A percentile compares a stretch with the other conserved stretches of the same genome.
These are phyloP conservation scores for Oryza meyeriana DNA, from an alignment of 176 grass and related monocot species.

Conservation along the genomic window DNA sequence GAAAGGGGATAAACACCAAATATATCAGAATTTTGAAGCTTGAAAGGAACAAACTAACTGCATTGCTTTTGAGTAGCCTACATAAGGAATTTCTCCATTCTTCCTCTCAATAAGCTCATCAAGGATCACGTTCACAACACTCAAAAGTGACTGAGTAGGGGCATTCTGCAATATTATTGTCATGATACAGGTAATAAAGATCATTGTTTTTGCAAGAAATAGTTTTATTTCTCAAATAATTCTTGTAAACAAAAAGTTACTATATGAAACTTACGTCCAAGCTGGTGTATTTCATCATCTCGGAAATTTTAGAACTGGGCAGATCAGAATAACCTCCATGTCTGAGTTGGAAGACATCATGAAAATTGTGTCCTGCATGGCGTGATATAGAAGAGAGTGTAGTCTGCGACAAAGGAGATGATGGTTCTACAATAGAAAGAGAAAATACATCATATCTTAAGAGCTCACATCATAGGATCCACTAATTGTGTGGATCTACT, in stretches of 20 bases:
- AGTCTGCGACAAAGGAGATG: slow-evolving; percentile 21
- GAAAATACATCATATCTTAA: slow-evolving; percentile 12
- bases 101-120: slow-evolving; percentile 71
- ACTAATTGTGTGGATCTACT: not conserved
- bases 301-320: slow-evolving; percentile 58
- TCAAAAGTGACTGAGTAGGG: slow-evolving; percentile 75
- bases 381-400: slow-evolving; percentile 46
- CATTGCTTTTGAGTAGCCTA: slow-evolving; percentile 67
- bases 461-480: not conserved
- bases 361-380: slow-evolving; percentile 62
- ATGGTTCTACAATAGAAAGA: slow-evolving; percentile 42
- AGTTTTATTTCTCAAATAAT: not conserved
- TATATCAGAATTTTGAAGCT: slow-evolving; percentile 6
- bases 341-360: slow-evolving; percentile 65
- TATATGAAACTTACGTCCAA: slow-evolving; percentile 54
- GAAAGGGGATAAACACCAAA: not conserved
- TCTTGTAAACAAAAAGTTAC: not conserved
- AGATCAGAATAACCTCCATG: slow-evolving; percentile 63
- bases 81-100: slow-evolving; percentile 75
- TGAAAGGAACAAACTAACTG: slow-evolving; percentile 65
- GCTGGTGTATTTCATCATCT: slow-evolving; percentile 70
- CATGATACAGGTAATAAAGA: slow-evolving; percentile 1
- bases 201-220: not conserved
- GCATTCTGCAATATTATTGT: slow-evolving; percentile 53
- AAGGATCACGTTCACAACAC: slow-evolving; percentile 62